Evolutionary conservation across 176 grass and related monocot species (phyloP).

Genomic region (Thinopyrum elongatum): DNA sequence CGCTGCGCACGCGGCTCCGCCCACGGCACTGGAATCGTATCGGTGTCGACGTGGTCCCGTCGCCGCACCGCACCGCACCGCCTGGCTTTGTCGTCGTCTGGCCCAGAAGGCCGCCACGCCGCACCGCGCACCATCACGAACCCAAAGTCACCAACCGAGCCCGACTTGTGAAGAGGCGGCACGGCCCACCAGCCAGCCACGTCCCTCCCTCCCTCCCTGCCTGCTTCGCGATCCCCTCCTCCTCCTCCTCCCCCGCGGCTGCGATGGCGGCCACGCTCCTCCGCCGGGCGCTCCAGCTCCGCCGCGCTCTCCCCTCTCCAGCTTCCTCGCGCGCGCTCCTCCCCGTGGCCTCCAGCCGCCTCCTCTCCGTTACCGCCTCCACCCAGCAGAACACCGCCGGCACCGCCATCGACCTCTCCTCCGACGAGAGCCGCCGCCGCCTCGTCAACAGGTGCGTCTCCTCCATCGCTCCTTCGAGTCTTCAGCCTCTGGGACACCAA

Average conservation of each 20-base stretch:
- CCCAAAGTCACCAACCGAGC: not conserved
- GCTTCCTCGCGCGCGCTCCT: not conserved
- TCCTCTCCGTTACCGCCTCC: conserved; percentile 19
- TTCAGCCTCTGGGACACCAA: too few relatives aligned
- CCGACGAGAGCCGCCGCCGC: conserved; percentile 81
- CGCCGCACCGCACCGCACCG: too few relatives aligned
- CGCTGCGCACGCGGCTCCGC: too few relatives aligned
- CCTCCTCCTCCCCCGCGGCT: not conserved
- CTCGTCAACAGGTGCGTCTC: conserved; percentile 67
- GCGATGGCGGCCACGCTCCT: conserved; percentile 44
- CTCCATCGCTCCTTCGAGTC: not conserved
- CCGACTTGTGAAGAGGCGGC: not conserved
- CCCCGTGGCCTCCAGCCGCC: not conserved
- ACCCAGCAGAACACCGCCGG: conserved; percentile 34
- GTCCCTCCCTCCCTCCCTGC: not conserved
- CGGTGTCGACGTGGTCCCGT: too few relatives aligned
- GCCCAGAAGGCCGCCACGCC: not conserved
- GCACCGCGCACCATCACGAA: not conserved
- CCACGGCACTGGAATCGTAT: too few relatives aligned
- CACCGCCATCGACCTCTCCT: conserved; percentile 54
- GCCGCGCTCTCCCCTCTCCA: conserved; percentile 26
- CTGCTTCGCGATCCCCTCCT: not conserved
- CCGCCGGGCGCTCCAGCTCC: conserved; percentile 37
- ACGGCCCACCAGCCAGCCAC: conserved; percentile 34
- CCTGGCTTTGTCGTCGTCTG: not conserved